Conservation (phyloP, 116 monocot genomes). For the Trichopus zeylanicus region DNA sequence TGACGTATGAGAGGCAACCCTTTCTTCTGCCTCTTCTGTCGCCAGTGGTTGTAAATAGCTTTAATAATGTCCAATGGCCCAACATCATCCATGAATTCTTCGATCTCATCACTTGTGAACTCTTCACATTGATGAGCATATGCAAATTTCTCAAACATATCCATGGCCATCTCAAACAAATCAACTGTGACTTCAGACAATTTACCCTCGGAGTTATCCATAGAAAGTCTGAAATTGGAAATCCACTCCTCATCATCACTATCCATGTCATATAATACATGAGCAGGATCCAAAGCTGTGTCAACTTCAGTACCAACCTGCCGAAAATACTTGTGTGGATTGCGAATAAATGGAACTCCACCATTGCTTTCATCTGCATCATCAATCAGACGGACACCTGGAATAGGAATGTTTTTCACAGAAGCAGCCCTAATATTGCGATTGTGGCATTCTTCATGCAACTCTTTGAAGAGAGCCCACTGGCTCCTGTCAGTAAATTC, state of each 20-base stretch:
- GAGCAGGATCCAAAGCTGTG: slow-evolving; percentile 61
- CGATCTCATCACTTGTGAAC: slow-evolving; percentile 55
- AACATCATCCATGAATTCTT: slow-evolving; percentile 38
- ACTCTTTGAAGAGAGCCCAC: slow-evolving; percentile 81
- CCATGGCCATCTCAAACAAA: slow-evolving; percentile 75
- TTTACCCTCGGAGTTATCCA: slow-evolving; percentile 10
- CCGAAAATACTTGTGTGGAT: slow-evolving; percentile 48
- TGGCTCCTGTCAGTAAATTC: slow-evolving; percentile 83
- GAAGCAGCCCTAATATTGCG: slow-evolving; percentile 60
- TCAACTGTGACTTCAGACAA: slow-evolving; percentile 32
- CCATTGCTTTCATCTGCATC: slow-evolving; percentile 26
- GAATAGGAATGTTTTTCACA: slow-evolving; percentile 84
- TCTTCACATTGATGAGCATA: slow-evolving; percentile 55
- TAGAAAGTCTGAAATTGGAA: slow-evolving; percentile 25
- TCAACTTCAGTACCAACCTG: slow-evolving; percentile 85
- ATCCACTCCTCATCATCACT: slow-evolving; percentile 87
- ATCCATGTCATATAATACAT: slow-evolving; percentile 90
- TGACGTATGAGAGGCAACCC: slow-evolving; percentile 82
- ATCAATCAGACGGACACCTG: slow-evolving; percentile 67
- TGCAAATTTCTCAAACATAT: slow-evolving; percentile 83
- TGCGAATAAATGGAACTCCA: slow-evolving; percentile 39
- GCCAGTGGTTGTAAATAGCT: slow-evolving; percentile 68
- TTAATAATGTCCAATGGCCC: slow-evolving; percentile 39
- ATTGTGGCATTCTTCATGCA: slow-evolving; percentile 86
- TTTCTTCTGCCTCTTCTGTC: slow-evolving; percentile 65